A percentile compares a stretch with the other conserved stretches of the same genome.
These are phyloP conservation scores for Aureobasidium namibiae DNA, from an alignment of 2,329 filamentous ascomycete species.

Conservation along the genomic window DNA sequence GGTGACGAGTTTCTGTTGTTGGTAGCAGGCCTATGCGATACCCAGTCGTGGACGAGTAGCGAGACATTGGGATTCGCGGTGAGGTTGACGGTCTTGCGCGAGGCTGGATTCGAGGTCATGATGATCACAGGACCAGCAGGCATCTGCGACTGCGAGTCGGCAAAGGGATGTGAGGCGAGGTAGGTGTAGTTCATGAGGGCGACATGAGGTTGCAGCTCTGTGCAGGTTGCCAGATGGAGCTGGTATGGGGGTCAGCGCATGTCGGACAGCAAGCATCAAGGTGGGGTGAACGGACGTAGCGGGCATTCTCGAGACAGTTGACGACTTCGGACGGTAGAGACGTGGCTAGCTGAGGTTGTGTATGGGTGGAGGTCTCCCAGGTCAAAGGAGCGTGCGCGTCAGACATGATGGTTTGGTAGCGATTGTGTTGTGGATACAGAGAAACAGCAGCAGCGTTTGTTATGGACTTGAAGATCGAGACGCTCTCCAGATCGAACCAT, in stretches of 20 bases:
- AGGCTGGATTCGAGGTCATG: conserved; percentile 77
- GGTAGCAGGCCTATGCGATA: conserved; percentile 81
- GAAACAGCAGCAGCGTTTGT: neutral
- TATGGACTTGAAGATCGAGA: neutral
- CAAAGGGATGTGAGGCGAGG: conserved; percentile 49
- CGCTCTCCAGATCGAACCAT: neutral
- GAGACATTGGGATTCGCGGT: conserved; percentile 78
- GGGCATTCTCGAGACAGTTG: conserved; percentile 85
- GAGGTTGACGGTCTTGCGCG: conserved; percentile 75
- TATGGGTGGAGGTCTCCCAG: conserved; percentile 53
- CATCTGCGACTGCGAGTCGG: conserved; percentile 53
- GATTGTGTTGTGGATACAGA: neutral
- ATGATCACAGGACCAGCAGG: conserved; percentile 58
- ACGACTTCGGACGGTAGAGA: conserved; percentile 76
- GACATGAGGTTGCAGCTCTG: conserved; percentile 75
- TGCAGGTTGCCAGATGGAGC: conserved; percentile 93
- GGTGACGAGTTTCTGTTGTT: conserved; percentile 44
- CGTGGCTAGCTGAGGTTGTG: conserved; percentile 59
- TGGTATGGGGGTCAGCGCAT: conserved; percentile 30
- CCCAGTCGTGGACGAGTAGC: conserved; percentile 96
- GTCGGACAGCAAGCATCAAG: neutral
- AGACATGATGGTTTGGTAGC: conserved; percentile 18
- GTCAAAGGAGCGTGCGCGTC: conserved; percentile 22
- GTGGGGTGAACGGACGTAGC: conserved; percentile 59
- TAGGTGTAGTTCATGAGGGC: conserved; percentile 99